Evolutionary conservation across 768 basidiomycete species (phyloP).

Genomic region (Psilocybe subaeruginosa): DNA sequence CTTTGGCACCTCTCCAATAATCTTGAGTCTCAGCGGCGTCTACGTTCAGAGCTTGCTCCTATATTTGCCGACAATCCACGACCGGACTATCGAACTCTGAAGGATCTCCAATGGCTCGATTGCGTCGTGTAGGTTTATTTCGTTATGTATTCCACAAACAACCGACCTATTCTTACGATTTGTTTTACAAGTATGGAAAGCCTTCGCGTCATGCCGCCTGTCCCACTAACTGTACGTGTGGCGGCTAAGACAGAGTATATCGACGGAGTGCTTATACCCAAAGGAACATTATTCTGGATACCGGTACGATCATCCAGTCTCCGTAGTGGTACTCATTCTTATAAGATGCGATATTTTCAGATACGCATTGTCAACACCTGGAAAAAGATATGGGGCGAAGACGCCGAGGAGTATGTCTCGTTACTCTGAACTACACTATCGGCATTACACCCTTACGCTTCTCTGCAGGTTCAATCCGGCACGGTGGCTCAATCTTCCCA

Average conservation of each 20-base stretch:
- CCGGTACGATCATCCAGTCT: slow-evolving; percentile 29
- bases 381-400: slow-evolving; percentile 50
- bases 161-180: not conserved
- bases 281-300: slow-evolving; percentile 46
- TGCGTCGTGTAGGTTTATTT: slow-evolving; percentile 37
- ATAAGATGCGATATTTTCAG: slow-evolving; percentile 23
- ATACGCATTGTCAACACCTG: slow-evolving; percentile 53
- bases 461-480: slow-evolving; percentile 40
- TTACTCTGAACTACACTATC: not conserved
- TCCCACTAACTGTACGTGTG: slow-evolving; percentile 41
- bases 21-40: slow-evolving; percentile 41
- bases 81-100: slow-evolving; percentile 43
- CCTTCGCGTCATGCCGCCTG: slow-evolving; percentile 45
- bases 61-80: slow-evolving; percentile 34
- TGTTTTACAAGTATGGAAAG: slow-evolving; percentile 38
- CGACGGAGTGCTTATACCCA: slow-evolving; percentile 43
- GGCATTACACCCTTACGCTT: slow-evolving; percentile 27
- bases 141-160: not conserved
- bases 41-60: slow-evolving; percentile 47
- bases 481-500: slow-evolving; percentile 36
- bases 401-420: slow-evolving; percentile 45
- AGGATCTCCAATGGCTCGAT: slow-evolving; percentile 37
- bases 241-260: slow-evolving; percentile 42
- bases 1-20: slow-evolving; percentile 50
- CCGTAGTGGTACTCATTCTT: slow-evolving; percentile 15